Evolutionary conservation across 225 moss, liverwort and hornwort species (phyloP).

Genomic region (Marchantia polymorpha): DNA sequence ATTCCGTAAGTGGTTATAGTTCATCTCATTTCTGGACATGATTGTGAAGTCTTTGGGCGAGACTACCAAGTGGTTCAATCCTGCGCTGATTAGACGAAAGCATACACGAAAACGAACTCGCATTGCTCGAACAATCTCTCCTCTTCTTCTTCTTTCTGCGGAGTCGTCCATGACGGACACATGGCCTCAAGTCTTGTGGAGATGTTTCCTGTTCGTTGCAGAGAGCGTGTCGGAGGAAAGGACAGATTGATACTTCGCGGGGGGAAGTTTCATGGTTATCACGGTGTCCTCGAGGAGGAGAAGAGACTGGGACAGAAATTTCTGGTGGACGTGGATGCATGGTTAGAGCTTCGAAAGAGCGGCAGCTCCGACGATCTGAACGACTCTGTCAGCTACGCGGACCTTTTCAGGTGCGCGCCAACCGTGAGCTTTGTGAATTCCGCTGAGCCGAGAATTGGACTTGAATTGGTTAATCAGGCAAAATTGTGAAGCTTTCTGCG

Average conservation of each 20-base stretch:
- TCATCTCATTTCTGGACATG: neutral
- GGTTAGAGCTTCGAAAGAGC: constrained; percentile 62
- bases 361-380: constrained; percentile 62
- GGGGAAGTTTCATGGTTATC: constrained; percentile 80
- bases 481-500: neutral
- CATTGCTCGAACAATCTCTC: no score
- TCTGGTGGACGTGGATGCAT: constrained; percentile 79
- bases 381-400: constrained; percentile 75
- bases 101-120: no score
- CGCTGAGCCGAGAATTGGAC: neutral
- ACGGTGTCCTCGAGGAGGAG: constrained; percentile 76
- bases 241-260: constrained; percentile 79
- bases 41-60: no score
- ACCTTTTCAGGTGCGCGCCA: constrained; percentile 49
- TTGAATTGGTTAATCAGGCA: neutral
- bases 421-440: neutral
- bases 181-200: no score
- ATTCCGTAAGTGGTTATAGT: neutral
- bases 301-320: constrained; percentile 81
- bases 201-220: neutral
- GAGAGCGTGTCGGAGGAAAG: constrained; percentile 9
- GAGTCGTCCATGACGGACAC: no score
- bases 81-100: no score
- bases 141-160: no score
- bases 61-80: no score